A percentile compares a stretch with the other conserved stretches of the same genome.
Evolutionary conservation across 2,329 filamentous ascomycete species (phyloP).

Genomic region (Penicillium sp.): DNA sequence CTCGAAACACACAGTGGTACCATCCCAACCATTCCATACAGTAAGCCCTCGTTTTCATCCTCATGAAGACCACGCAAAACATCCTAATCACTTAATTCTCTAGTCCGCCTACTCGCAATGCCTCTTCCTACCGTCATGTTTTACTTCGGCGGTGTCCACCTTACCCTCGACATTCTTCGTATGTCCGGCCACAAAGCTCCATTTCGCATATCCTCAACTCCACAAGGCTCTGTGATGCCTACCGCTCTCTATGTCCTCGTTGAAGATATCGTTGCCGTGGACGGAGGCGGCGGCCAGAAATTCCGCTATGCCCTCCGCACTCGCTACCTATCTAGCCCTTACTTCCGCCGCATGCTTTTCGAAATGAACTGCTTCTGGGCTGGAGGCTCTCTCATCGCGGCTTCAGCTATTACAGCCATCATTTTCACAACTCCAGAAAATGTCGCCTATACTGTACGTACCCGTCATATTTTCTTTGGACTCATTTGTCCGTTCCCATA

Average conservation of each 20-base stretch:
- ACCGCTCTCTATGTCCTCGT: conserved; percentile 63
- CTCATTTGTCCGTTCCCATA: no score
- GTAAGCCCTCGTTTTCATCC: conserved; percentile 22
- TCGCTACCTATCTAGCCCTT: conserved; percentile 52
- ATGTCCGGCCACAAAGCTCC: conserved; percentile 48
- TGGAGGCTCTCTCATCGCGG: conserved; percentile 47
- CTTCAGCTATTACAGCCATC: conserved; percentile 45
- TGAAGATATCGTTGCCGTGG: conserved; percentile 65
- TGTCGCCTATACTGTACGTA: conserved; percentile 46
- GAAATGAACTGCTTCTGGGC: conserved; percentile 57
- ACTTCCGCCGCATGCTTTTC: conserved; percentile 53
- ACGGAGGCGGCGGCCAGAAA: conserved; percentile 56
- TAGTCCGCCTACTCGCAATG: conserved; percentile 43
- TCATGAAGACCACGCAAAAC: neutral
- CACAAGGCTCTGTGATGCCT: conserved; percentile 55
- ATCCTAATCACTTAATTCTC: conserved; percentile 2
- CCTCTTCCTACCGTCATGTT: conserved; percentile 44
- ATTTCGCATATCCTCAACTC: conserved; percentile 61
- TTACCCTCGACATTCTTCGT: conserved; percentile 40
- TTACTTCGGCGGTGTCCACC: conserved; percentile 41
- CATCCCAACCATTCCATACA: conserved; percentile 36
- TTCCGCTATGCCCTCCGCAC: conserved; percentile 50
- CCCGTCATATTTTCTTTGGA: neutral
- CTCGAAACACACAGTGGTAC: conserved; percentile 29
- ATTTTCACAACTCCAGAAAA: conserved; percentile 47